Base-by-base conservation (phyloP, 352 stramenopile genomes). In the Pythium folliculosum region DNA sequence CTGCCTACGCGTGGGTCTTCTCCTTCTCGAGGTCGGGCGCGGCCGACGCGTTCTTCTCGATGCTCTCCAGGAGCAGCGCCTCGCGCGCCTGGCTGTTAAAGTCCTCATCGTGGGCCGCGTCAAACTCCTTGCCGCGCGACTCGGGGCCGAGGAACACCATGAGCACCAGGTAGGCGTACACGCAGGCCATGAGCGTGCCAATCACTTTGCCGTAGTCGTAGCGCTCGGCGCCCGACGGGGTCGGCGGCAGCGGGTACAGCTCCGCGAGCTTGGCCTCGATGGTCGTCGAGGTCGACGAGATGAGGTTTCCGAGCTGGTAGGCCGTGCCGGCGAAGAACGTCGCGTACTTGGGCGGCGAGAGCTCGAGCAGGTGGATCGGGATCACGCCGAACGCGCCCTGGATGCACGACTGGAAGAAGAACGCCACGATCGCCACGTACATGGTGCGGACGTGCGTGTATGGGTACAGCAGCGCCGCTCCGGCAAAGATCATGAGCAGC, bases 151-250 rank as follows among this genome's bases (percentile, higher is more conserved):
- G 57, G 44, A 86, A 60, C 10, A 70, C 75, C 50, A 84, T 37
- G 14, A 86, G 7, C 27, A 79, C 70, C 25, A 86, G 55, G 67
- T 77, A 80, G 25, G 71, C 72, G 55, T 76, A 83, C 16, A 86
- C 72, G 37, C 77, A 60, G 5, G 65, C 76, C 27, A 86, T 56
- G 45, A 84, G 81, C 44, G 77, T 76, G 48, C 62, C 72, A 35
- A 86, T 84, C 17, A 86, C 76, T 48, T 84, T 86, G 47, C 66
- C 78, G 48, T 86, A 86, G 52, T 86, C 51, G 65, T 82, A 82
- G 48, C 78, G 78, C 30, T 64, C 62, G 22, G 57, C 68, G 7
- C 78, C 73, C 23, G 68, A 55, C 19, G 61, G 59, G 0, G 59
- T 72, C 35, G 75, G 72, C 27, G 72, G 69, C 7, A 86, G 59